Evolutionary conservation across 495 filamentous ascomycete genomes (phyloP), one percentile per base, ranked within the genome.

Genomic region (Talaromyces nanjingensis): DNA sequence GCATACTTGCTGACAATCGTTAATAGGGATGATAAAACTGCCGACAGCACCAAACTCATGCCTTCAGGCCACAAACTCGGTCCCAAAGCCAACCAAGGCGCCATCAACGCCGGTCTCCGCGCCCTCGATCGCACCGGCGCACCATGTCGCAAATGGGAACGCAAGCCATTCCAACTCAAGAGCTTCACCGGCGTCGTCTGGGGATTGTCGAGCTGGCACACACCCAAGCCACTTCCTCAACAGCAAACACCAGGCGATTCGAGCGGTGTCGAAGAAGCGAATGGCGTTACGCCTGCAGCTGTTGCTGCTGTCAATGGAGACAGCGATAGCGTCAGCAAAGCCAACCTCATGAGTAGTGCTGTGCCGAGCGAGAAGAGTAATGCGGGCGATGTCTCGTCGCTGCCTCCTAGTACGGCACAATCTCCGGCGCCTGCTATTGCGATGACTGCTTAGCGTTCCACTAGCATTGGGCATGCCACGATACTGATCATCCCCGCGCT

Each of bases 61-160:
- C 65, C 66, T 53, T 65, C 81, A 20, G 73, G 82, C 49, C 90
- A 91, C 70, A 96, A 94, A 72, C 89, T 98, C 22, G 93, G 93
- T 11, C 94, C 94, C 59, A 98, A 98, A 77, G 93, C 94, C 52
- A 98, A 98, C 75, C 91, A 94, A 69, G 94, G 94, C 63, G 93
- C 93, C 63, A 98, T 98, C 80, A 98, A 98, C 71, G 94, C 96
- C 58, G 90, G 91, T 61, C 87, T 98, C 34, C 90, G 94, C 58
- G 96, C 94, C 4, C 86, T 98, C 52, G 94, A 98, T 73, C 88
- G 93, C 45, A 88, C 87, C 1, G 91, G 92, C 55, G 88, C 92
- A 64, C 91, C 93, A 2, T 97, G 93, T 71, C 89, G 96, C 63
- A 93, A 88, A 70, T 98, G 94, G 94, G 78, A 86, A 67, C 90